A percentile compares a stretch with the other conserved stretches of the same genome.
phyloP scores from a whole-genome alignment of 148 eudicot species.

The Linanthus parryae region DNA sequence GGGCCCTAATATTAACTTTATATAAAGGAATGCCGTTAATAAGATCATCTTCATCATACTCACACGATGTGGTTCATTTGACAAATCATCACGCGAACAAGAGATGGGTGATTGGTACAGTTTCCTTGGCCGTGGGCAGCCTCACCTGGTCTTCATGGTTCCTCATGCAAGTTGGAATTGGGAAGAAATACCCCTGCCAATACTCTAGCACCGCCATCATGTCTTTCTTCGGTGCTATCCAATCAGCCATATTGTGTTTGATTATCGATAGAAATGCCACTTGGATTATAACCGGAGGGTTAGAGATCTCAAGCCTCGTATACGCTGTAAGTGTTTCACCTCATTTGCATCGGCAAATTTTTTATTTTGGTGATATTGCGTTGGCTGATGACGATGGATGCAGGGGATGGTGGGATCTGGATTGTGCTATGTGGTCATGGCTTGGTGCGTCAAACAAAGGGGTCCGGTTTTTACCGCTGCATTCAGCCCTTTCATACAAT shows the following conservation, averaged over 20 bases:
- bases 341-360: not conserved
- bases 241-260: conserved; percentile 39
- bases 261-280: conserved; percentile 29
- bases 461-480: conserved; percentile 76
- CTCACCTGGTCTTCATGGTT: conserved; percentile 74
- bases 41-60: too few relatives aligned
- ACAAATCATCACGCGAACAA: too few relatives aligned
- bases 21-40: conserved; percentile 55
- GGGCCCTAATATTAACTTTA: conserved; percentile 41
- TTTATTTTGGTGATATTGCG: not conserved
- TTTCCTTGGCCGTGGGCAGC: conserved; percentile 36
- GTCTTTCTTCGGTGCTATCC: conserved; percentile 58
- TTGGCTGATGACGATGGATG: not conserved
- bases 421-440: conserved; percentile 60
- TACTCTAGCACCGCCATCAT: conserved; percentile 60
- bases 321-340: conserved; percentile 44
- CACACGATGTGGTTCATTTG: too few relatives aligned
- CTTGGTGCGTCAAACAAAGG: conserved; percentile 72
- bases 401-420: conserved; percentile 73
- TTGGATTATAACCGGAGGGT: conserved; percentile 59
- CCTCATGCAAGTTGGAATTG: conserved; percentile 54
- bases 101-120: conserved; percentile 40
- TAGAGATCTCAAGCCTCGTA: conserved; percentile 40
- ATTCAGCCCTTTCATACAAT: conserved; percentile 56
- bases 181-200: conserved; percentile 44